A percentile compares a stretch with the other conserved stretches of the same genome.
phyloP scores from a whole-genome alignment of 2,329 filamentous ascomycete genomes.

The Sporothrix schenckii region DNA sequence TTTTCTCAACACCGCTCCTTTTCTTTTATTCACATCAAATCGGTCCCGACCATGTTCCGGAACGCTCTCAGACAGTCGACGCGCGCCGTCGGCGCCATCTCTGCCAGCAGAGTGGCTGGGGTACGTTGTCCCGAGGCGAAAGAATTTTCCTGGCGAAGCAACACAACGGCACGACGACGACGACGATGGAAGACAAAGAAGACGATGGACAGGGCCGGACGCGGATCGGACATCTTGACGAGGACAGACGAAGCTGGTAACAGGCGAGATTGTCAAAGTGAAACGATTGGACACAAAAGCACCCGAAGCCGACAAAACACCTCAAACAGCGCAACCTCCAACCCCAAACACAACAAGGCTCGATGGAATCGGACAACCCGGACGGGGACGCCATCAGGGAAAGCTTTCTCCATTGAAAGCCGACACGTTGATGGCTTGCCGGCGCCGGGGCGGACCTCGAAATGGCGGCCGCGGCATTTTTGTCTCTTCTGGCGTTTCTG shows the following conservation, averaged over 20 bases:
- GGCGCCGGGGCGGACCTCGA: constrained; percentile 1
- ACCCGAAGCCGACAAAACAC: constrained; percentile 22
- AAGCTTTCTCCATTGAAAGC: constrained; percentile 2
- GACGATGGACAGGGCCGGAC: constrained; percentile 36
- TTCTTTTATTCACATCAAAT: constrained; percentile 29
- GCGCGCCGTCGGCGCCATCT: constrained; percentile 91
- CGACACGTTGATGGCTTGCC: constrained; percentile 11
- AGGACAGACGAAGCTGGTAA: not conserved
- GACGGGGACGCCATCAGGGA: not conserved
- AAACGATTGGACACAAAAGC: not conserved
- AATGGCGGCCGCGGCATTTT: constrained; percentile 22
- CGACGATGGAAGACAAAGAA: constrained; percentile 43
- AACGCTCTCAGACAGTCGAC: constrained; percentile 96
- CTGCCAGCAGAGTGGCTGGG: constrained; percentile 88
- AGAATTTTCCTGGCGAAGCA: constrained; percentile 3
- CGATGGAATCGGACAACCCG: constrained; percentile 21
- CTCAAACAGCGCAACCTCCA: not conserved
- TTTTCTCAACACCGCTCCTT: constrained; percentile 53
- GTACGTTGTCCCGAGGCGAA: constrained; percentile 66
- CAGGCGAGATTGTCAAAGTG: not conserved
- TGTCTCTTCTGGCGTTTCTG: constrained; percentile 12
- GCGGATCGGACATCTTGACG: not conserved
- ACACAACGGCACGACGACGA: constrained; percentile 12
- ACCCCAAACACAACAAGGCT: not conserved
- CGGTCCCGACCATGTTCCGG: constrained; percentile 77